Base-by-base conservation (phyloP, 371 early-diverging fungal species). In the Mortierella sp. region DNA sequence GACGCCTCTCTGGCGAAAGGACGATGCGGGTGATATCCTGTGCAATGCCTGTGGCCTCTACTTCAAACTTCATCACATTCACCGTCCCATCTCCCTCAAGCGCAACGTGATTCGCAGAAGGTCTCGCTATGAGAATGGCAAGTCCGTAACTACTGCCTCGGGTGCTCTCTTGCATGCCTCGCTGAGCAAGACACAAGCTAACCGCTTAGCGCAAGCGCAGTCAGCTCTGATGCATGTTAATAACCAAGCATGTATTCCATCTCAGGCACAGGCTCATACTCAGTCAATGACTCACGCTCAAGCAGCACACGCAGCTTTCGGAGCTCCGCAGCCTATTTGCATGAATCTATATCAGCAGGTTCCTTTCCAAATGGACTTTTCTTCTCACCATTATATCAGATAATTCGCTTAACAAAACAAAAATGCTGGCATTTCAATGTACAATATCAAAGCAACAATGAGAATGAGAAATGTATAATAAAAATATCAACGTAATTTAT, bases 41-140 rank as follows among this genome's bases (percentile, higher is more conserved):
- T 99, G 99, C 86, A 99, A 98, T 82, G 98, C 98, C 1, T 99
- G 99, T 77, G 98, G 98, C 15, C 83, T 99, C 63, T 99, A 97
- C 85, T 93, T 87, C 68, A 96, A 96, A 78, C 86, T 97, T n/a
- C 99, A 99, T 83, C 89, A 90, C 61, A 88, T 91, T 68, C 91
- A 92, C 54, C 88, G 97, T 10, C 97, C 95, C 15, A 78, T 92
- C 28, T 87, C 89, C 2, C 90, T 96, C 85, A 94, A 94, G 81
- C 92, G 93, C 5, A 92, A 93, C 66, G 89, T 95, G 17, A 96
- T 96, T 45, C 90, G 93, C 47, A 93, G 96, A 75, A 88, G 96
- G 37, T 90, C 92, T 64, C 89, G 94, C 49, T 88, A 89, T 51
- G 92, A 93, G 76, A 83, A 82, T 23, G 83, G 74, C 53, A 73